Conservation (phyloP, 2,329 filamentous ascomycete species). For the Sphaerulina vaccinii region DNA sequence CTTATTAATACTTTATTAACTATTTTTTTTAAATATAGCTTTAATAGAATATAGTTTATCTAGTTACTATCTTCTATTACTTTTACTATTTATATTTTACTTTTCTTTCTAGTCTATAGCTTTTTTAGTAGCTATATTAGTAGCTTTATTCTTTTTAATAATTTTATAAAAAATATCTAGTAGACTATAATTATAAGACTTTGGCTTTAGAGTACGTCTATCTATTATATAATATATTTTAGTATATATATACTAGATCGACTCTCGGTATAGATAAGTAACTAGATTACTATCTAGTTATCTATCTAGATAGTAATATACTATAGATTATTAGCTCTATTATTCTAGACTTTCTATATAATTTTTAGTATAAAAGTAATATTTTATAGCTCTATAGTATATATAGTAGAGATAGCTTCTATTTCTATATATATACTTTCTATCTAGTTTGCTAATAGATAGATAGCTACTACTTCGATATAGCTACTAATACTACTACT, state of each 20-base stretch:
- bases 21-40: neutral
- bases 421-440: neutral
- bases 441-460: neutral
- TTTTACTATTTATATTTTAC: neutral
- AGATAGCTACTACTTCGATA: neutral
- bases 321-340: neutral
- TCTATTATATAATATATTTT: neutral
- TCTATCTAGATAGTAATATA: neutral
- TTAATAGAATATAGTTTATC: neutral
- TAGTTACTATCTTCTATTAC: neutral
- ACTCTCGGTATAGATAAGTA: neutral
- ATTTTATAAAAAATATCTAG: neutral
- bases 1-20: neutral
- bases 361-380: neutral
- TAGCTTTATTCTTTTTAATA: neutral
- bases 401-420: neutral
- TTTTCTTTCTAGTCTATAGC: neutral
- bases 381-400: too few relatives aligned
- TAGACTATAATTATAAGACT: neutral
- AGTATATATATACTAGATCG: neutral
- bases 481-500: neutral
- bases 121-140: neutral
- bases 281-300: neutral
- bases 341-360: neutral
- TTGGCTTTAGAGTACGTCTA: neutral